Percentiles rank a stretch among this genome's conserved stretches.
phyloP scores from a whole-genome alignment of 805 yeast genomes.

The Sugiyamaella lignohabitans region DNA sequence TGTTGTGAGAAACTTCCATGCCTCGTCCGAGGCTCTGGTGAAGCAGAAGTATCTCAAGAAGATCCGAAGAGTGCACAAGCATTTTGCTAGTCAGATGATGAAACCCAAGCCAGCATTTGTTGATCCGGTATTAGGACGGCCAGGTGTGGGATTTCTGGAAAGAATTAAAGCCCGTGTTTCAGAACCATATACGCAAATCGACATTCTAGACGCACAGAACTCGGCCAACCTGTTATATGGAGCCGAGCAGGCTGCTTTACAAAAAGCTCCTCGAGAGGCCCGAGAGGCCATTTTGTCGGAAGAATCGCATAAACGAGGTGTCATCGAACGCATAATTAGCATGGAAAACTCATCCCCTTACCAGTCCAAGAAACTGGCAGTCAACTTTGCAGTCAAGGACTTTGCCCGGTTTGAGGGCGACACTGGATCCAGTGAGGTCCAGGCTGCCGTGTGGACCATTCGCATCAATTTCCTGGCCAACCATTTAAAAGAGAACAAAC shows the following conservation, averaged over 20 bases:
- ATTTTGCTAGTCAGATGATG: conserved; percentile 23
- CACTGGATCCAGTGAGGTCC: conserved; percentile 93
- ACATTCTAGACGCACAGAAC: conserved; percentile 53
- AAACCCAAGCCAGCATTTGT: conserved; percentile 34
- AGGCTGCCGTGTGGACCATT: conserved; percentile 85
- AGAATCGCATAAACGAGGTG: conserved; percentile 57
- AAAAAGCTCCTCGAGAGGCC: conserved; percentile 12
- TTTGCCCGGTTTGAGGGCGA: conserved; percentile 82
- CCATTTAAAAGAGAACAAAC: conserved; percentile 62
- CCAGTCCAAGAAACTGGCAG: conserved; percentile 54
- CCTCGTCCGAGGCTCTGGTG: conserved; percentile 5
- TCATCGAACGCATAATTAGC: conserved; percentile 62
- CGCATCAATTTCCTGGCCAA: conserved; percentile 70
- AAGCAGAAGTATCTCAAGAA: conserved; percentile 15
- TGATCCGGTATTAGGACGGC: conserved; percentile 82
- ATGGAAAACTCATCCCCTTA: conserved; percentile 61
- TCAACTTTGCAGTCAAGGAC: conserved; percentile 64
- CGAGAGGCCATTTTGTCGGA: conserved; percentile 25
- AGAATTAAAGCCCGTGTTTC: conserved; percentile 60
- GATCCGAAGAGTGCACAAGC: conserved; percentile 24
- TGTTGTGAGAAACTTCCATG: conserved; percentile 2
- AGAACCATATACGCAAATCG: conserved; percentile 59
- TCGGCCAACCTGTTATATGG: conserved; percentile 73
- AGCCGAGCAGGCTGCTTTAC: conserved; percentile 56
- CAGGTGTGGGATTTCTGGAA: conserved; percentile 56